A percentile compares a stretch with the other conserved stretches of the same genome.
phyloP scores from a whole-genome alignment of 768 basidiomycete species.

The Kwoniella shandongensis region DNA sequence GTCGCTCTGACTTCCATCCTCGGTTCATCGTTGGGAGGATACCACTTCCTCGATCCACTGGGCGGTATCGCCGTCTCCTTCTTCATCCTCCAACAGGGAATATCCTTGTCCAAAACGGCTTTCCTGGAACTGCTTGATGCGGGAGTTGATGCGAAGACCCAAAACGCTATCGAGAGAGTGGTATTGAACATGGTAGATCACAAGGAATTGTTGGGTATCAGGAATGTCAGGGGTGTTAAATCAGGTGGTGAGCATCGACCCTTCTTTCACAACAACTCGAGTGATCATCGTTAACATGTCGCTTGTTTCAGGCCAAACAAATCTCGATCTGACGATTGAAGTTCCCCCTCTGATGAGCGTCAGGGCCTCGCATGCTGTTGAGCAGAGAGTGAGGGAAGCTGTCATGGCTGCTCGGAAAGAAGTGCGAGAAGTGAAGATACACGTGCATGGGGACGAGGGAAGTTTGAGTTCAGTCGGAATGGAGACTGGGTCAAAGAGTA shows the following conservation, averaged over 20 bases:
- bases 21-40: slow-evolving; percentile 70
- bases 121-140: slow-evolving; percentile 82
- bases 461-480: too few species aligned
- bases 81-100: slow-evolving; percentile 78
- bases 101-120: slow-evolving; percentile 66
- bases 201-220: slow-evolving; percentile 39
- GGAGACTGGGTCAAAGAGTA: background rate
- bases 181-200: slow-evolving; percentile 61
- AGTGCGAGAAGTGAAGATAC: slow-evolving; percentile 51
- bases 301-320: slow-evolving; percentile 72
- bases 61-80: slow-evolving; percentile 90
- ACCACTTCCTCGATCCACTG: slow-evolving; percentile 87
- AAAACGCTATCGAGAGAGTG: slow-evolving; percentile 60
- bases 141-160: slow-evolving; percentile 65
- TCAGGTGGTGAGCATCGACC: slow-evolving; percentile 41
- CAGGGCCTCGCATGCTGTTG: slow-evolving; percentile 62
- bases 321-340: slow-evolving; percentile 75
- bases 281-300: background rate
- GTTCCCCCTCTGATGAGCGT: slow-evolving; percentile 66
- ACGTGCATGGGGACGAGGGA: slow-evolving; percentile 47
- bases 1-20: slow-evolving; percentile 91
- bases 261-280: background rate
- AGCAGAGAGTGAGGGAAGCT: slow-evolving; percentile 60
- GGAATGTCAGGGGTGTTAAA: slow-evolving; percentile 52
- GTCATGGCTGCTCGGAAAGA: slow-evolving; percentile 53